Percentiles rank a stretch among this genome's conserved stretches.
Conservation (phyloP, 495 filamentous ascomycete species). For the Chaetomium tenue region DNA sequence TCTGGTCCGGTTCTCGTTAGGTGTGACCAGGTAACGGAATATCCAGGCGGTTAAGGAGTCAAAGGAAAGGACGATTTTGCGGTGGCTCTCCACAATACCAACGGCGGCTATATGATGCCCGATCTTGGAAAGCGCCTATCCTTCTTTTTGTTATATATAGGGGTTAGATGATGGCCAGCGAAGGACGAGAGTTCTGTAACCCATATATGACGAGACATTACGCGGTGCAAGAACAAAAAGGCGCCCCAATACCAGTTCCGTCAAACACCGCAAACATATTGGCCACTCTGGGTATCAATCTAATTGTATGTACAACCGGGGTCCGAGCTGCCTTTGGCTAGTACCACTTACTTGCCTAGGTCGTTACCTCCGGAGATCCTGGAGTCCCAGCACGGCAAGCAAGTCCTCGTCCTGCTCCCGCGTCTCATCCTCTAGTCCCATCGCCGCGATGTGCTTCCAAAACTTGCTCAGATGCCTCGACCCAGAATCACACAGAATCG, state of each 20-base stretch:
- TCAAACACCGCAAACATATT: not conserved
- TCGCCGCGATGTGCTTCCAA: conserved; percentile 75
- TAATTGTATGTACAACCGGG: not conserved
- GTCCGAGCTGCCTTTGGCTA: not conserved
- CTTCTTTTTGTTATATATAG: not conserved
- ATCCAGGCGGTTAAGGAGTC: conserved; percentile 16
- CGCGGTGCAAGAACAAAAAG: not conserved
- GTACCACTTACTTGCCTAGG: not conserved
- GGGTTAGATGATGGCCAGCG: not conserved
- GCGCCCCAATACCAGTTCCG: not conserved
- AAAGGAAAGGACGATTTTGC: not conserved
- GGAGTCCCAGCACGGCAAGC: conserved; percentile 40
- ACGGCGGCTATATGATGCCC: not conserved
- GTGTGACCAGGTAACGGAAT: conserved; percentile 5
- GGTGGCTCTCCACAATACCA: conserved; percentile 16
- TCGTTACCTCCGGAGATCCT: conserved; percentile 25
- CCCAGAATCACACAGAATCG: conserved; percentile 87
- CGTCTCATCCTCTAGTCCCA: conserved; percentile 25
- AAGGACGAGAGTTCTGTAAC: not conserved
- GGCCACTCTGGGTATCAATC: conserved; percentile 10
- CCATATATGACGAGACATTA: not conserved
- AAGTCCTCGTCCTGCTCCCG: conserved; percentile 30
- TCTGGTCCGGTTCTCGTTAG: conserved; percentile 10
- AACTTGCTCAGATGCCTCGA: conserved; percentile 91
- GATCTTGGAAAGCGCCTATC: not conserved